These are phyloP conservation scores for Salix viminalis DNA, from an alignment of 345 rosid species.

Conservation along the genomic window DNA sequence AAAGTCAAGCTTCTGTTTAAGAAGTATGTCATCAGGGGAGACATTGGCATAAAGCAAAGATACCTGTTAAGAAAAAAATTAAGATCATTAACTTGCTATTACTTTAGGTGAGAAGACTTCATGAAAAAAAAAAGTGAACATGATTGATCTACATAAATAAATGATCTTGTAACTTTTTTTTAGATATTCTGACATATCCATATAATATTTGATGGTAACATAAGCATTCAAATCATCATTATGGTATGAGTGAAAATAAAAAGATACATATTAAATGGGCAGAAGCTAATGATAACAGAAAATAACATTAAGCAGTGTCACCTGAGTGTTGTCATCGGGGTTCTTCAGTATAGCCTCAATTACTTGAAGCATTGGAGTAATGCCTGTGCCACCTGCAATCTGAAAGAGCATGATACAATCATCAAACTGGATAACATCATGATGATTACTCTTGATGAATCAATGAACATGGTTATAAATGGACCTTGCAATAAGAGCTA, in stretches of 20 bases:
- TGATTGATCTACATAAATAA: background rate
- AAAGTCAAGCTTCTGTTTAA: conserved; percentile 79
- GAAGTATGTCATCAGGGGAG: conserved; percentile 89
- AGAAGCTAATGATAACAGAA: background rate
- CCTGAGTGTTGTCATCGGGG: conserved; percentile 90
- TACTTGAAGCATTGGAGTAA: conserved; percentile 96
- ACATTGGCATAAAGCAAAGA: conserved; percentile 82
- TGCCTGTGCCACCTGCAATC: conserved; percentile 97
- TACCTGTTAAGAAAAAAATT: conserved; percentile 41
- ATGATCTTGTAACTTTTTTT: background rate
- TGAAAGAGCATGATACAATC: conserved; percentile 21
- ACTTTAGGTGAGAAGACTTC: no score
- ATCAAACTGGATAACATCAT: background rate
- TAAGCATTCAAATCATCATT: background rate
- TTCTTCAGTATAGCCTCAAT: conserved; percentile 85
- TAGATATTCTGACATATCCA: background rate
- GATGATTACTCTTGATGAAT: background rate
- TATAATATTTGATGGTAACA: background rate
- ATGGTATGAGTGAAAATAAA: background rate
- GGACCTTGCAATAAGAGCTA: background rate
- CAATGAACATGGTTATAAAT: background rate
- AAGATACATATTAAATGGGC: background rate
- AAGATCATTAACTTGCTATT: background rate
- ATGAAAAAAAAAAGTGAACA: background rate
- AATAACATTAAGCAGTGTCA: conserved; percentile 16